These are phyloP conservation scores for Epichloe gansuensis DNA, from an alignment of 2,329 filamentous ascomycete species.

Conservation along the genomic window DNA sequence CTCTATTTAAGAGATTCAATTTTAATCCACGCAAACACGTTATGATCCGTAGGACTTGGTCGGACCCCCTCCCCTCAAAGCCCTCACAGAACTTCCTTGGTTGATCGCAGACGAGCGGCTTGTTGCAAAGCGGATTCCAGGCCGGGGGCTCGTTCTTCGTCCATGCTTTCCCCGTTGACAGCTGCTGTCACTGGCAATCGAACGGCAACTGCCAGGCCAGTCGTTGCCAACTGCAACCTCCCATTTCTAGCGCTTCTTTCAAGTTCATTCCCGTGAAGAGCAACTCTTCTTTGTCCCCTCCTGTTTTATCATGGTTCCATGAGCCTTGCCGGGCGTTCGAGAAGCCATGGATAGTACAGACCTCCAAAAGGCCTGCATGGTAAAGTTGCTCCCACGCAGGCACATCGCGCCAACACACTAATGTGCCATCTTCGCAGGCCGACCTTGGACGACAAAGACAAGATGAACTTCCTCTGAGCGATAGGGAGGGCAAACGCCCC, in stretches of 20 bases:
- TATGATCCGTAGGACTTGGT: too few species aligned
- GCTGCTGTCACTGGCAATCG: not conserved
- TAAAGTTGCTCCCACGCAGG: not conserved
- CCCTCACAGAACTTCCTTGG: not conserved
- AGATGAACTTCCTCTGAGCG: constrained; percentile 13
- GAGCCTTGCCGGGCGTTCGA: constrained; percentile 5
- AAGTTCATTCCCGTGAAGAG: too few species aligned
- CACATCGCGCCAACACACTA: not conserved
- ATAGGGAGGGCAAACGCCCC: constrained; percentile 6
- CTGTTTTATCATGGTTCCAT: too few species aligned
- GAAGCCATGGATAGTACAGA: not conserved
- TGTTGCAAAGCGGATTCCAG: not conserved
- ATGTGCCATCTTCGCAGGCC: constrained; percentile 7
- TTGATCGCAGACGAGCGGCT: not conserved
- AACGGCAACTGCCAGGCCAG: not conserved
- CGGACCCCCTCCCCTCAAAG: too few species aligned
- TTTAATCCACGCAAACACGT: too few species aligned
- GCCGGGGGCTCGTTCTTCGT: not conserved
- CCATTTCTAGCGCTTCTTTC: not conserved
- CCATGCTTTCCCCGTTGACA: not conserved
- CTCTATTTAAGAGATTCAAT: too few species aligned
- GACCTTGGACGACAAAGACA: constrained; percentile 13
- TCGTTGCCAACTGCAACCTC: not conserved
- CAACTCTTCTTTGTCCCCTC: too few species aligned
- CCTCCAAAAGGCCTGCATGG: constrained; percentile 5